Evolutionary conservation across 2,329 filamentous ascomycete species (phyloP), one percentile per base, ranked within the genome.

Genomic region (Paraphaeosphaeria sporulosa): DNA sequence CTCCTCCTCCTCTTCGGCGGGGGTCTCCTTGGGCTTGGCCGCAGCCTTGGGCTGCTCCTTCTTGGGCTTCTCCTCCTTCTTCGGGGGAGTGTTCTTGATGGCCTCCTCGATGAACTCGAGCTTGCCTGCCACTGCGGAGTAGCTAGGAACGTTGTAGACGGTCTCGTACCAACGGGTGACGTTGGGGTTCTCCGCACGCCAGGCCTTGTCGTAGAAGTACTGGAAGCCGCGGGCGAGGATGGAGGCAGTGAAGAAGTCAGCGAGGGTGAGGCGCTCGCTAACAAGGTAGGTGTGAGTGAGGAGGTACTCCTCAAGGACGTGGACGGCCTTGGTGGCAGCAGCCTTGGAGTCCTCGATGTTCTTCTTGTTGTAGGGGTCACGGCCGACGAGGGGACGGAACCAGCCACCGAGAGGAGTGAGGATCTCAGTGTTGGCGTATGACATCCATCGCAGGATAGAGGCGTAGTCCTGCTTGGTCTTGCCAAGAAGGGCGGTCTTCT

Each of bases 401-500:
- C 93, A 97, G 79, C 81, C 85, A 82, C 85, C 89, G 70, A 98
- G 83, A 68, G 83, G 80, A 67, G 87, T 80, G 70, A 97, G 86
- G 75, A 97, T 80, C 86, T 99, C 94, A 62, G 83, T 80, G 89
- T 98, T 99, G 88, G 90, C 91, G 84, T 90, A 98, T 69, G 94
- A 98, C 90, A 97, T 89, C 95, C 95, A 99, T 83, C 91, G 92
- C 79, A 99, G 87, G 82, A 99, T 99, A 72, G 94, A 94, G 74
- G 95, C 95, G 83, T 98, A 93, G 89, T 99, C 95, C 87, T 99
- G 94, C 91, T 99, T 99, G 85, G 94, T 99, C 90, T 98, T 98
- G 79, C 95, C 95, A 75, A 99, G 89, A 70, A 99, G 93, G 72
- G 93, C 96, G 75, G 95, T 99, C 91, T 98, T 98, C 90, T 98